These are phyloP conservation scores for Trifolium subterraneum DNA, from an alignment of 306 rosid genomes.

Conservation along the genomic window DNA sequence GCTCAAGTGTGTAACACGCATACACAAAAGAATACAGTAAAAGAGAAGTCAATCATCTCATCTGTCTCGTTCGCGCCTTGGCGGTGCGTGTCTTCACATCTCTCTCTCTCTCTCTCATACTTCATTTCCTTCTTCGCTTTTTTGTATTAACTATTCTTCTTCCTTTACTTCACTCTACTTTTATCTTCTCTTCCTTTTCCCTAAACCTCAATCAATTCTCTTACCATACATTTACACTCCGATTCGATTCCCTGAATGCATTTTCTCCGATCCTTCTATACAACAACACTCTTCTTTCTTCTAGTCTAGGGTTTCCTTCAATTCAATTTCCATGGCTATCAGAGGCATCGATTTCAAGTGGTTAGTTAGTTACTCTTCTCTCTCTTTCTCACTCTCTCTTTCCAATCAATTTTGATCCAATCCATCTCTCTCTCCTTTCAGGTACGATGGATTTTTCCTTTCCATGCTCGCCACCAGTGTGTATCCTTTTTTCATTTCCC, in stretches of 20 bases:
- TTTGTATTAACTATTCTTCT: not conserved
- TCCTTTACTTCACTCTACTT: conserved; percentile 3
- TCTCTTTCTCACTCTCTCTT: not conserved
- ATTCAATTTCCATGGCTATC: conserved; percentile 66
- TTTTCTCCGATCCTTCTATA: conserved; percentile 35
- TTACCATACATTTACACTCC: no score
- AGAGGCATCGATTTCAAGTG: conserved; percentile 98
- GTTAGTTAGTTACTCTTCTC: conserved; percentile 47
- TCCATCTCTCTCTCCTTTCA: conserved; percentile 42
- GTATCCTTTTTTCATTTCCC: conserved; percentile 71
- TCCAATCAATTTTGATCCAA: conserved; percentile 7
- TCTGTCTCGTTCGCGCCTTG: conserved; percentile 10
- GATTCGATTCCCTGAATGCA: conserved; percentile 31
- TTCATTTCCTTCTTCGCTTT: no score
- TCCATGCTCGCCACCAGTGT: conserved; percentile 98
- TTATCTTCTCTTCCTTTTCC: no score
- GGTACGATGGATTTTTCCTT: conserved; percentile 98
- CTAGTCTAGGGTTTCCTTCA: conserved; percentile 54
- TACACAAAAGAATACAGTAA: not conserved
- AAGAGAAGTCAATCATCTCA: conserved; percentile 13
- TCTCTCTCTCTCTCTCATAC: not conserved
- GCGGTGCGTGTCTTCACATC: no score
- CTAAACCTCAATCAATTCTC: no score
- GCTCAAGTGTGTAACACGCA: conserved; percentile 32
- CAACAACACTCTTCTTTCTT: conserved; percentile 25